Evolutionary conservation across 306 rosid genomes (phyloP).

Genomic region (Cucumis hystrix): DNA sequence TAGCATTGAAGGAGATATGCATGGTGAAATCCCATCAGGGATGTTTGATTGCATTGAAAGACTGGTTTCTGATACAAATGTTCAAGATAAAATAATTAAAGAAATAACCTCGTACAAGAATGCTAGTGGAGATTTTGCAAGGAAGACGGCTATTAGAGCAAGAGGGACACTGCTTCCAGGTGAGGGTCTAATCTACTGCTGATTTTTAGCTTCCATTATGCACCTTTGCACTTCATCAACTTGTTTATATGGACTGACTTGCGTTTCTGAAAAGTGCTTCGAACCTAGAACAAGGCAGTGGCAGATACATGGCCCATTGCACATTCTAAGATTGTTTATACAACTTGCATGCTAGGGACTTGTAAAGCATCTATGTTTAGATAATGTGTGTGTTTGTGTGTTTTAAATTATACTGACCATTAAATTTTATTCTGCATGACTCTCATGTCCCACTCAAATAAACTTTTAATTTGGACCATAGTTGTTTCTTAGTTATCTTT

Average conservation of each 20-base stretch:
- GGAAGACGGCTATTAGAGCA: slow-evolving; percentile 85
- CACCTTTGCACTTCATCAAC: neutral
- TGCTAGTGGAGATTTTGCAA: slow-evolving; percentile 72
- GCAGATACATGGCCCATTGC: neutral
- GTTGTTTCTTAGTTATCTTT: neutral
- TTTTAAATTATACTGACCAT: neutral
- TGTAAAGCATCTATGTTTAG: neutral
- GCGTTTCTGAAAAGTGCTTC: neutral
- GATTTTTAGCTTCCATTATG: slow-evolving; percentile 9
- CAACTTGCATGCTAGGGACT: neutral
- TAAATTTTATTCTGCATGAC: neutral
- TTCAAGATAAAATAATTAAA: slow-evolving; percentile 76
- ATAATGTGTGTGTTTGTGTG: neutral
- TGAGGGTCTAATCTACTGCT: slow-evolving; percentile 34
- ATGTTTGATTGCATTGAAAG: slow-evolving; percentile 86
- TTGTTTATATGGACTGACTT: slow-evolving; percentile 1
- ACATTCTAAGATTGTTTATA: neutral
- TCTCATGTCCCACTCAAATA: neutral
- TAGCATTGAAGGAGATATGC: slow-evolving; percentile 67
- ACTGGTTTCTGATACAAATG: slow-evolving; percentile 70
- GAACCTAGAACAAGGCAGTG: neutral
- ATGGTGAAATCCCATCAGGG: slow-evolving; percentile 42
- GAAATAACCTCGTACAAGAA: slow-evolving; percentile 64
- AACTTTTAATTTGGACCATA: neutral
- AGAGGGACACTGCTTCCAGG: slow-evolving; percentile 81